phyloP scores from a whole-genome alignment of 208 protist species.

The Leishmania arabica region DNA sequence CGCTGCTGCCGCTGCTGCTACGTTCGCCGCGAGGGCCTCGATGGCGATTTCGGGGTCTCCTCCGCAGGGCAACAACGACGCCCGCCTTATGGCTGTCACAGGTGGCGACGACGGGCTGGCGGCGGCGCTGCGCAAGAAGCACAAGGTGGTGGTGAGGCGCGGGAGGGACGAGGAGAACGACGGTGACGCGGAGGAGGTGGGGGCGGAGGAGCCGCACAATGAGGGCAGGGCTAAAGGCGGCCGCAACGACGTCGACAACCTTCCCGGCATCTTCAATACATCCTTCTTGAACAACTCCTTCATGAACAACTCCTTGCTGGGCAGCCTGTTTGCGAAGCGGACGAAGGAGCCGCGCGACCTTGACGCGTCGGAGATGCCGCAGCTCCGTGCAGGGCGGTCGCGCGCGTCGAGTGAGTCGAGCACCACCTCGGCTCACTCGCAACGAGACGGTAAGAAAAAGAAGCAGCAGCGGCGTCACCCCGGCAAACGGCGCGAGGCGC shows the following conservation, averaged over 20 bases:
- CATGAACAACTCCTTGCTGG: conserved; percentile 50
- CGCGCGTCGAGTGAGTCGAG: neutral
- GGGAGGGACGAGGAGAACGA: conserved; percentile 23
- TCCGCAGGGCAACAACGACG: conserved; percentile 39
- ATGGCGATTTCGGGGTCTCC: conserved; percentile 14
- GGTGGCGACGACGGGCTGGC: conserved; percentile 59
- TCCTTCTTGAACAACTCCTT: conserved; percentile 53
- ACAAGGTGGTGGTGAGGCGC: conserved; percentile 44
- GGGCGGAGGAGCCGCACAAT: conserved; percentile 12
- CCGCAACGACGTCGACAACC: conserved; percentile 12
- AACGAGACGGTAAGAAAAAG: conserved; percentile 1
- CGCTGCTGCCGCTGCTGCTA: conserved; percentile 22
- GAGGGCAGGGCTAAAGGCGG: conserved; percentile 1
- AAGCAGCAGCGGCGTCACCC: neutral
- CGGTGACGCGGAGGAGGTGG: conserved; percentile 3
- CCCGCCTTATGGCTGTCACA: conserved; percentile 43
- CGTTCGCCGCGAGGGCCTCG: conserved; percentile 1
- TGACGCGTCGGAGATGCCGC: conserved; percentile 25
- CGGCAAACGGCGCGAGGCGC: neutral
- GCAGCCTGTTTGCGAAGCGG: conserved; percentile 42
- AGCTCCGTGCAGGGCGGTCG: neutral
- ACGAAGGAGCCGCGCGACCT: conserved; percentile 27
- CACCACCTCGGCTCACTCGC: conserved; percentile 5
- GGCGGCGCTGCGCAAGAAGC: conserved; percentile 66
- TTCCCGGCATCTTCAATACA: conserved; percentile 30